Evolutionary conservation across 768 basidiomycete genomes (phyloP).

Genomic region (Boletus sensibilis): DNA sequence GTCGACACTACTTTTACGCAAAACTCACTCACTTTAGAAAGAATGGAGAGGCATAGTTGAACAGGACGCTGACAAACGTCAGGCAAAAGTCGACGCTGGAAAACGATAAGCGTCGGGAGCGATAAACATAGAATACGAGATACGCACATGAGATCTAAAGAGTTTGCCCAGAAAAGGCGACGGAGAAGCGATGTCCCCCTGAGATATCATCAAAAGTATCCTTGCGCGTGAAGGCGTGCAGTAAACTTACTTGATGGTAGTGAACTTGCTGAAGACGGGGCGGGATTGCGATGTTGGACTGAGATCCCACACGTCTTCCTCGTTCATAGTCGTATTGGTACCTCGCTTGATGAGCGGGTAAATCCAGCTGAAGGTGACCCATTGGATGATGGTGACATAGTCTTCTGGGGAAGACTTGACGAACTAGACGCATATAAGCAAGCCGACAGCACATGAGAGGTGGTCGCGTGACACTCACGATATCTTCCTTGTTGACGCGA

Average conservation of each 20-base stretch:
- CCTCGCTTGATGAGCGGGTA: conserved; percentile 59
- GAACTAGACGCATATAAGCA: conserved; percentile 15
- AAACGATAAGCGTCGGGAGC: neutral
- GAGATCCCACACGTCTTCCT: conserved; percentile 69
- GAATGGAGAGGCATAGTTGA: conserved; percentile 81
- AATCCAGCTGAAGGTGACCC: conserved; percentile 74
- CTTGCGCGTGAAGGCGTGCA: neutral
- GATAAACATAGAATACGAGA: neutral
- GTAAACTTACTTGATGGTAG: conserved; percentile 22
- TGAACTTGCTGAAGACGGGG: conserved; percentile 56
- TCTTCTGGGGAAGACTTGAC: conserved; percentile 57
- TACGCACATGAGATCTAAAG: conserved; percentile 41
- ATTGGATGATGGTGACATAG: conserved; percentile 67
- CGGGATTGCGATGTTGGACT: conserved; percentile 68
- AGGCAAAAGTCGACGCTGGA: conserved; percentile 61
- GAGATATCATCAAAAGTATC: neutral
- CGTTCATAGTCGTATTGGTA: conserved; percentile 54
- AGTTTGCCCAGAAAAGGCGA: conserved; percentile 46
- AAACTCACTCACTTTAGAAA: conserved; percentile 64
- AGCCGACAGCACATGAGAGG: neutral
- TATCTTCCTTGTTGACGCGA: conserved; percentile 50
- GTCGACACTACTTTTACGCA: neutral
- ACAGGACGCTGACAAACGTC: conserved; percentile 65
- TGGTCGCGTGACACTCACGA: conserved; percentile 45
- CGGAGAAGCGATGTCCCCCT: conserved; percentile 38